A percentile compares a stretch with the other conserved stretches of the same genome.
Conservation (phyloP, 495 filamentous ascomycete genomes). For the Bacidia rubella region DNA sequence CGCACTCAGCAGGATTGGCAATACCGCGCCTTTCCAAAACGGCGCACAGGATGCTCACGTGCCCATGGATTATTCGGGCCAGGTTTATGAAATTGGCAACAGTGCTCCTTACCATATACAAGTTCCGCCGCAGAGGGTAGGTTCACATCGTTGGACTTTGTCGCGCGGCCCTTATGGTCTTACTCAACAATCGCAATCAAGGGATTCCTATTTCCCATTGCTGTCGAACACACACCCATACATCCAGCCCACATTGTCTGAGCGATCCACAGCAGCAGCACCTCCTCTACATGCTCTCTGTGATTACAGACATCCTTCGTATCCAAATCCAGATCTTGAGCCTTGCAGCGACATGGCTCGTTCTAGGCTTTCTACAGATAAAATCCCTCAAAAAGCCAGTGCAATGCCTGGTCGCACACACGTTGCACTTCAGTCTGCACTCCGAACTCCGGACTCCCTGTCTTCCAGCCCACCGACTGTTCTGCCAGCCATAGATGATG, state of each 20-base stretch:
- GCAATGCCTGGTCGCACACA: background rate
- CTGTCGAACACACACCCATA: background rate
- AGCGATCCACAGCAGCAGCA: background rate
- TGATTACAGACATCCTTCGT: background rate
- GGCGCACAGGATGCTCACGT: too few relatives aligned
- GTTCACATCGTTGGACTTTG: too few relatives aligned
- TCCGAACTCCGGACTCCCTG: background rate
- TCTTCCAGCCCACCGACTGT: background rate
- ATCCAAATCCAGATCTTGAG: background rate
- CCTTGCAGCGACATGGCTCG: background rate
- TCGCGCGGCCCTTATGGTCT: too few relatives aligned
- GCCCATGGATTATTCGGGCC: too few relatives aligned
- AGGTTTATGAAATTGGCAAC: too few relatives aligned
- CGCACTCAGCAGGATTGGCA: background rate
- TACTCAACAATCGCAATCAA: too few relatives aligned
- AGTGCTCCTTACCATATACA: too few relatives aligned
- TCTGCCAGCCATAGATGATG: background rate
- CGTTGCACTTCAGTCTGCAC: background rate
- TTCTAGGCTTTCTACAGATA: background rate
- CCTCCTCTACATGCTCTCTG: background rate
- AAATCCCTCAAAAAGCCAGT: background rate
- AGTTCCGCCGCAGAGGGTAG: too few relatives aligned
- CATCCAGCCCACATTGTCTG: background rate
- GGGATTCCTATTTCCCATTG: background rate
- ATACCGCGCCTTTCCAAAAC: too few relatives aligned